These are phyloP conservation scores for Paramecium pentaurelia DNA, from an alignment of 73 alveolate species.

Conservation along the genomic window DNA sequence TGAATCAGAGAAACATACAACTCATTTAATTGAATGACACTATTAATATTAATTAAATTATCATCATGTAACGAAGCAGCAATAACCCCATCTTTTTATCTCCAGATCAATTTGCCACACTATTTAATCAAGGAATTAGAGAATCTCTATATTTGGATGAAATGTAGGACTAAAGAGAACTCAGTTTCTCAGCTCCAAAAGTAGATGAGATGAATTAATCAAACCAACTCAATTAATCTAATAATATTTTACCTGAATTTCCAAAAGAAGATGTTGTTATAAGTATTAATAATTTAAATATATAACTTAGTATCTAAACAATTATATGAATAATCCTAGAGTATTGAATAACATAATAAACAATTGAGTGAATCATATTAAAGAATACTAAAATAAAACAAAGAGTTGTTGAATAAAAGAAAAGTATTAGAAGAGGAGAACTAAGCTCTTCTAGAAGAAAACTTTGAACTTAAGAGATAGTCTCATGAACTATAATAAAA, in stretches of 20 bases:
- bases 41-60: background rate
- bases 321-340: background rate
- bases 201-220: background rate
- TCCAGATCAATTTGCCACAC: background rate
- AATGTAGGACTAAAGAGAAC: background rate
- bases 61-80: slow-evolving; percentile 5
- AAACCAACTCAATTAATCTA: background rate
- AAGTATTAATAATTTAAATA: background rate
- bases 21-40: background rate
- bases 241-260: background rate
- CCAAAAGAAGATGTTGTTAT: background rate
- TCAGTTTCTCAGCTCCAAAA: slow-evolving; percentile 4
- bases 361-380: background rate
- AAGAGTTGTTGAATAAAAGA: background rate
- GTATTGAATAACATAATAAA: background rate
- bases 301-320: background rate
- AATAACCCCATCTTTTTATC: slow-evolving; percentile 1
- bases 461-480: background rate
- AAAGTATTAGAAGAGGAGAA: slow-evolving; percentile 21
- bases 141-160: background rate
- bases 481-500: background rate
- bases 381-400: slow-evolving; percentile 19
- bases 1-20: background rate
- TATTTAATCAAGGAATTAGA: background rate
- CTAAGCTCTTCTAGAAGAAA: background rate